Evolutionary conservation across 495 filamentous ascomycete species (phyloP).

Genomic region (Talaromyces stipitatus): DNA sequence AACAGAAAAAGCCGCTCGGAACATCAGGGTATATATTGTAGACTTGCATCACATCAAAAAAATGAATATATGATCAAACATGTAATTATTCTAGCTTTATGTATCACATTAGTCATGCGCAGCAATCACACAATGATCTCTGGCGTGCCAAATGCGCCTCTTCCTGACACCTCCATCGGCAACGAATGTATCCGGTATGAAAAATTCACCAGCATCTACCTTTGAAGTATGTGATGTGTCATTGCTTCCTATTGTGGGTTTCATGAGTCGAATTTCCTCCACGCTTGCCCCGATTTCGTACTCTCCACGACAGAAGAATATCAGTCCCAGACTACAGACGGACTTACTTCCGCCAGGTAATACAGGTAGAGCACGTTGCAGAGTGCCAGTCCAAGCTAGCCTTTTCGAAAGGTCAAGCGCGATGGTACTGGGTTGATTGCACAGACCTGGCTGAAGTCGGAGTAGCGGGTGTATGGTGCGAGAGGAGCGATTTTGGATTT

Average conservation of each 20-base stretch:
- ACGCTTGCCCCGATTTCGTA: slow-evolving; percentile 77
- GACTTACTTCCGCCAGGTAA: slow-evolving; percentile 47
- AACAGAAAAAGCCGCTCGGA: background rate
- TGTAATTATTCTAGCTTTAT: background rate
- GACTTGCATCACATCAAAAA: background rate
- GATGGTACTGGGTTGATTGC: slow-evolving; percentile 61
- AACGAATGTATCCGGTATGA: slow-evolving; percentile 43
- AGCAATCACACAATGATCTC: slow-evolving; percentile 54
- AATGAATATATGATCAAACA: background rate
- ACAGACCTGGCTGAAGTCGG: slow-evolving; percentile 67
- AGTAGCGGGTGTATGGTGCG: slow-evolving; percentile 64
- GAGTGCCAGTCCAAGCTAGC: slow-evolving; percentile 73
- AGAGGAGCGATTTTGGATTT: slow-evolving; percentile 62
- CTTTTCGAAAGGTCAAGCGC: slow-evolving; percentile 80
- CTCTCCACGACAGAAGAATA: slow-evolving; percentile 66
- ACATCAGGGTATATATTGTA: slow-evolving; percentile 2
- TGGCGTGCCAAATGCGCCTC: slow-evolving; percentile 65
- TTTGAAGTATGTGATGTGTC: slow-evolving; percentile 10
- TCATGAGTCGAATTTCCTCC: slow-evolving; percentile 59
- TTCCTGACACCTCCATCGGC: slow-evolving; percentile 48
- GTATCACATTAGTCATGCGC: slow-evolving; percentile 30
- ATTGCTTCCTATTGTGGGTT: slow-evolving; percentile 11
- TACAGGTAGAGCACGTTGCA: slow-evolving; percentile 64
- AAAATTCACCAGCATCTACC: slow-evolving; percentile 29
- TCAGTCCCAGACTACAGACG: slow-evolving; percentile 55